Base-by-base conservation (phyloP, 768 basidiomycete species). In the Paxillus rubicundulus region DNA sequence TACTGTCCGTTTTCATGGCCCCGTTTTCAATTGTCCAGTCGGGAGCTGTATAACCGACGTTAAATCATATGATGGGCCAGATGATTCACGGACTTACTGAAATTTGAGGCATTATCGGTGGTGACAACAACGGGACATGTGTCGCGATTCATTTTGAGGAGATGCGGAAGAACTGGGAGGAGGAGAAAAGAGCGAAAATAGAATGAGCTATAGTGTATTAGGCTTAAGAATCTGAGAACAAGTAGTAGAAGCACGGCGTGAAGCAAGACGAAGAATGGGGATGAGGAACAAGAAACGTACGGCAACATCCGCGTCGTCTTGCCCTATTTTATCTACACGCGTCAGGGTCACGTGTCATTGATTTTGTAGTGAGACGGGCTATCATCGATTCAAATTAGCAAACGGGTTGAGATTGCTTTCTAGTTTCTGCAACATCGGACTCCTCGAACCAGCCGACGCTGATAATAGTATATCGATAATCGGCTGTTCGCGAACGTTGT, bases 121-220 rank as follows among this genome's bases (percentile, higher is more conserved):
- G 48, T 36, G 33, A 82, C 73, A 59, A 72, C 75, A 37, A 84
- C 74, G 24, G 79, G 13, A 53, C 46, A 56, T 71, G 70, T 61
- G 37, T 67, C 67, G 61, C 67, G 60, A 46, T 60, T 56, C 71
- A 71, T 71, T 45, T 18, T 57, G 21, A 21, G 45, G 20, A 50
- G 54, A 44, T 52, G 56, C 45, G 9, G n/a, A 27, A 47, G 20
- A 39, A 18, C 24, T 41, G 43, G 40, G 39, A 28, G 43, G 42
- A 40, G 24, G 28, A 45, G 59, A 54, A 63, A 58, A 54, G 57
- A 57, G 56, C 34, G 40, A 36, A 54, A 30, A 20, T 59, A 51
- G 62, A 61, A 52, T 50, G 27, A 44, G 39, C 40, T 36, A 27
- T 9, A 14, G 17, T 37, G 17, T 12, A 17, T 17, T 16, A 39